Base-by-base conservation (phyloP, 352 stramenopile species). In the Thalassiosira exigua region DNA sequence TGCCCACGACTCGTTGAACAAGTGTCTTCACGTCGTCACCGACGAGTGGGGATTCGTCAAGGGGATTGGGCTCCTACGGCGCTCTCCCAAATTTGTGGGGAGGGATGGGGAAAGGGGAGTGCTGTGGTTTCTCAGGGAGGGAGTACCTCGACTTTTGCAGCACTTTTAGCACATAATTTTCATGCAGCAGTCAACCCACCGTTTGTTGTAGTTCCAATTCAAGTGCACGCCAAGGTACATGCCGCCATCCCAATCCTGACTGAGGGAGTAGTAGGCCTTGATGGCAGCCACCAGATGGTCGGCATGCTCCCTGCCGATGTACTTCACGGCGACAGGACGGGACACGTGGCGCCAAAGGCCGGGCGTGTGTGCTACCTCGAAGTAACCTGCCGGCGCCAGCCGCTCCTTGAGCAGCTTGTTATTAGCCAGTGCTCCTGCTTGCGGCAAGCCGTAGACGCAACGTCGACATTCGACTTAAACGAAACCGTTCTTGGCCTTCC, bases 211-310 rank as follows among this genome's bases (percentile, higher is more conserved):
- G 46, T 88, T 58, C 81, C 81, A 88, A 14, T 76, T 30, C 14
- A 89, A 60, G 2, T n/a, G 69, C 26, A 89, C 59, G 27, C 82
- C 78, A 32, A 65, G 58, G 61, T 85, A 89, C 3, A n/a, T 5
- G 33, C 1, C 33, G 24, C 53, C 60, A n/a, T 61, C 61, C 44
- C 50, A 78, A 22, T 89, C 75, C 17, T 1, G 69, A 19, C 51
- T 62, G 26, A 75, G 32, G 2, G 11, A 30, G 51, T 84, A 88
- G 46, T 68, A 5, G 27, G 41, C 11, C 51, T 72, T 21, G 1
- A 85, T 46, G 9, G 30, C 32, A 12, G 41, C 36, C 4, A 73
- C 39, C 19, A 88, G 69, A 71, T 84, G 67, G 12, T 74, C 2
- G 0, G 61, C 81, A 54, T 85, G 50, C 36, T 59, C 32, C 33